phyloP scores from a whole-genome alignment of 2,329 filamentous ascomycete genomes.

The Rasamsonia emersonii region DNA sequence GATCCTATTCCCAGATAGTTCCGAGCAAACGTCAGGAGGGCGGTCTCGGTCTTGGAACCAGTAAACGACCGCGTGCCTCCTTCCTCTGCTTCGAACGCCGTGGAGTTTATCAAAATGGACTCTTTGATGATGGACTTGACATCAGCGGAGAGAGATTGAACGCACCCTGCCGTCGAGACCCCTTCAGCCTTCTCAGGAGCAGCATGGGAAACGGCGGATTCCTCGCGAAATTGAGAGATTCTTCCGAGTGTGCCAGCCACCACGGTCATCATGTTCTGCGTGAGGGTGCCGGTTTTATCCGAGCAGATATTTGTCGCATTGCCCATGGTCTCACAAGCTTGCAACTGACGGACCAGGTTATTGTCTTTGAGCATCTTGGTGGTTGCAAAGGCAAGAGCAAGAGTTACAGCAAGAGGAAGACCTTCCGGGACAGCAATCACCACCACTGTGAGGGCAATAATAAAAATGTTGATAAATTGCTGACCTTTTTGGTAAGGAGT shows the following conservation, averaged over 20 bases:
- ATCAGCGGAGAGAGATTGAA: conserved; percentile 41
- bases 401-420: conserved; percentile 51
- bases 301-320: conserved; percentile 53
- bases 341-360: conserved; percentile 51
- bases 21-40: conserved; percentile 58
- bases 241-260: neutral
- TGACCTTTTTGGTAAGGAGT: conserved; percentile 46
- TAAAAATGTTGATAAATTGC: conserved; percentile 49
- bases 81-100: conserved; percentile 58
- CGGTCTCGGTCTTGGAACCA: conserved; percentile 70
- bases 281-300: conserved; percentile 53
- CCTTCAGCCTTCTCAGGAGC: conserved; percentile 31
- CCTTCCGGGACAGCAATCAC: conserved; percentile 55
- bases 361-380: conserved; percentile 51
- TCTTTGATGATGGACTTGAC: conserved; percentile 51
- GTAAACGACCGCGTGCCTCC: conserved; percentile 54
- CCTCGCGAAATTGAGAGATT: neutral
- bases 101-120: conserved; percentile 60
- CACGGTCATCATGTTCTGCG: conserved; percentile 52
- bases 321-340: conserved; percentile 52
- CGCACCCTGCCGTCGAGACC: conserved; percentile 47
- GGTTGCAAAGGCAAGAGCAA: conserved; percentile 55
- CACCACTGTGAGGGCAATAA: conserved; percentile 50
- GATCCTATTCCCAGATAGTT: conserved; percentile 57
- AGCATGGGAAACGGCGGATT: conserved; percentile 8